phyloP scores from a whole-genome alignment of 805 yeast genomes.

The Hanseniaspora jakobsenii region DNA sequence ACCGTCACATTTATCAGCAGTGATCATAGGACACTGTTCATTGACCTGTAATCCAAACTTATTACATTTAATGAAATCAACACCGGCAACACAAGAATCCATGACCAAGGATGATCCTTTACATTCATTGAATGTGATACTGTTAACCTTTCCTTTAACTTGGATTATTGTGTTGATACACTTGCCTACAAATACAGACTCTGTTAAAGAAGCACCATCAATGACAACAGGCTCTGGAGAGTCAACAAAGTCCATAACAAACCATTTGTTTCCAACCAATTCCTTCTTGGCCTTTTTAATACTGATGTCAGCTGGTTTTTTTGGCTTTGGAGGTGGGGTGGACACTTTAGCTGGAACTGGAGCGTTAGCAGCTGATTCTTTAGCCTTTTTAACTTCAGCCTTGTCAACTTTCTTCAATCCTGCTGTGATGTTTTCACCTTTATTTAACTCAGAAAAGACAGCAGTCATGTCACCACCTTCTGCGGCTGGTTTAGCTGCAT shows the following conservation, averaged over 20 bases:
- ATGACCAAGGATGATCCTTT: conserved; percentile 62
- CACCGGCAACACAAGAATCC: conserved; percentile 74
- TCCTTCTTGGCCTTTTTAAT: conserved; percentile 54
- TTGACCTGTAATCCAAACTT: conserved; percentile 77
- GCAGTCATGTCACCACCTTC: conserved; percentile 57
- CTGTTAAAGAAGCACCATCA: conserved; percentile 64
- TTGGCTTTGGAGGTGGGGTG: conserved; percentile 57
- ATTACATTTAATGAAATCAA: conserved; percentile 72
- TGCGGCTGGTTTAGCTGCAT: conserved; percentile 22
- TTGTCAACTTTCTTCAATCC: conserved; percentile 85
- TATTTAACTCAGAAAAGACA: conserved; percentile 79
- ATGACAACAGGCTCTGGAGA: conserved; percentile 43
- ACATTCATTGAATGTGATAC: conserved; percentile 68
- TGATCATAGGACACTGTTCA: conserved; percentile 71
- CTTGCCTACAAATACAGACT: conserved; percentile 78
- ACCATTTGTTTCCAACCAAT: conserved; percentile 79
- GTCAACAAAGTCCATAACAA: conserved; percentile 66
- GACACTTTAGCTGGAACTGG: conserved; percentile 33
- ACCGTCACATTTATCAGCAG: conserved; percentile 78
- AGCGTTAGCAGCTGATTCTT: conserved; percentile 63
- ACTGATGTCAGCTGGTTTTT: conserved; percentile 57
- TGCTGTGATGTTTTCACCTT: conserved; percentile 74
- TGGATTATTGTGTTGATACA: conserved; percentile 64
- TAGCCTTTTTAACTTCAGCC: conserved; percentile 45
- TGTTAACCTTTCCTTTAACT: conserved; percentile 82